These are phyloP conservation scores for Madurella fahalii DNA, from an alignment of 2,329 filamentous ascomycete genomes.

Conservation along the genomic window DNA sequence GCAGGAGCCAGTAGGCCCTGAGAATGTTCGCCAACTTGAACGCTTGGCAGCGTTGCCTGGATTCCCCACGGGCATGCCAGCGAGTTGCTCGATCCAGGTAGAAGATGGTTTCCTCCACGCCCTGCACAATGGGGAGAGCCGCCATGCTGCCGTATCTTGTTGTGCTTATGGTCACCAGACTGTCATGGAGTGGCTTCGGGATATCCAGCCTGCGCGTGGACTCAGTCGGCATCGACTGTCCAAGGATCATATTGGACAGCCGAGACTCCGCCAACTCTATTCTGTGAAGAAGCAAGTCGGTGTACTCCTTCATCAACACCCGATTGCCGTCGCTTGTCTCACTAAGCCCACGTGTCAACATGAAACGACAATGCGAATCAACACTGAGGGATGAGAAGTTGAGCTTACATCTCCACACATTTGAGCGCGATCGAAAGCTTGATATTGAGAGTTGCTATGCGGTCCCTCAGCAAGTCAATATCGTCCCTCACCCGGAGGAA, in stretches of 20 bases:
- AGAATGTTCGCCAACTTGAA: slow-evolving; percentile 3
- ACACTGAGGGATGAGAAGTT: too few species aligned
- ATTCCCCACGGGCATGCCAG: slow-evolving; percentile 2
- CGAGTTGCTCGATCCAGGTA: slow-evolving; percentile 12
- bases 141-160: background rate
- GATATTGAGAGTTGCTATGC: slow-evolving; percentile 12
- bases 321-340: slow-evolving; percentile 1
- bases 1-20: slow-evolving; percentile 9
- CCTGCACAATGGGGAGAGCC: slow-evolving; percentile 1
- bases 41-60: background rate
- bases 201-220: background rate
- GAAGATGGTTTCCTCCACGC: slow-evolving; percentile 9
- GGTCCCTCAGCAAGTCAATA: slow-evolving; percentile 14
- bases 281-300: background rate
- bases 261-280: too few species aligned
- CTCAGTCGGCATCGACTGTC: background rate
- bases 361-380: background rate
- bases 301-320: background rate
- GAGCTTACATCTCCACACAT: slow-evolving; percentile 7
- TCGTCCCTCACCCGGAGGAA: slow-evolving; percentile 15
- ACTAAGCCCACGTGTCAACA: background rate
- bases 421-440: slow-evolving; percentile 14
- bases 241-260: too few species aligned
- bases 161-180: background rate
- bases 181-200: background rate